These are phyloP conservation scores for Candida taoyuanica DNA, from an alignment of 805 yeast genomes.

Conservation along the genomic window DNA sequence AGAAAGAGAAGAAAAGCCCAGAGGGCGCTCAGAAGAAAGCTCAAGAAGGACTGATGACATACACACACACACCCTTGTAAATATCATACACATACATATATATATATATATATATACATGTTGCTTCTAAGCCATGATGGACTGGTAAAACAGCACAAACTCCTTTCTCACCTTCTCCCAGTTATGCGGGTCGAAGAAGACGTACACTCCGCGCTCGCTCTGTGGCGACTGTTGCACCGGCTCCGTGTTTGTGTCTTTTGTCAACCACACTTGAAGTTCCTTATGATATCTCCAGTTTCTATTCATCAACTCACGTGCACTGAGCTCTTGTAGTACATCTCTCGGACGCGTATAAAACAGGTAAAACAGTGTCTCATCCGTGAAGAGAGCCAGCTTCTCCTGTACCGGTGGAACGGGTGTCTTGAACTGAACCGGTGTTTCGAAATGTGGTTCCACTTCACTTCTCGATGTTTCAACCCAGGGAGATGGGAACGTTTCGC, in stretches of 20 bases:
- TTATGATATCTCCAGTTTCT: slow-evolving; percentile 98
- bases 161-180: slow-evolving; percentile 92
- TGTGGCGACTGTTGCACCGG: slow-evolving; percentile 78
- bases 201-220: slow-evolving; percentile 88
- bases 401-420: slow-evolving; percentile 16
- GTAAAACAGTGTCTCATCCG: slow-evolving; percentile 90
- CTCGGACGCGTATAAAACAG: slow-evolving; percentile 92
- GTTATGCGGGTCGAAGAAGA: slow-evolving; percentile 90
- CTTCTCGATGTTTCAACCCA: slow-evolving; percentile 92
- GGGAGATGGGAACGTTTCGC: slow-evolving; percentile 78
- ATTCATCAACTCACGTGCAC: slow-evolving; percentile 83
- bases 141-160: slow-evolving; percentile 54
- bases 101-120: background rate
- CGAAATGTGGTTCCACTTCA: slow-evolving; percentile 82
- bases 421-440: slow-evolving; percentile 46
- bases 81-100: background rate
- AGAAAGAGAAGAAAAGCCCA: slow-evolving; percentile 96
- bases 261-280: slow-evolving; percentile 92
- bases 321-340: slow-evolving; percentile 88
- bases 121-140: slow-evolving; percentile 42
- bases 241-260: slow-evolving; percentile 87
- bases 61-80: background rate
- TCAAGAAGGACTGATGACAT: slow-evolving; percentile 24
- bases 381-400: slow-evolving; percentile 55
- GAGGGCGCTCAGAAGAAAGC: slow-evolving; percentile 70